These are phyloP conservation scores for Malassezia globosa DNA, from an alignment of 1,284 basidiomycete species.

Conservation along the genomic window DNA sequence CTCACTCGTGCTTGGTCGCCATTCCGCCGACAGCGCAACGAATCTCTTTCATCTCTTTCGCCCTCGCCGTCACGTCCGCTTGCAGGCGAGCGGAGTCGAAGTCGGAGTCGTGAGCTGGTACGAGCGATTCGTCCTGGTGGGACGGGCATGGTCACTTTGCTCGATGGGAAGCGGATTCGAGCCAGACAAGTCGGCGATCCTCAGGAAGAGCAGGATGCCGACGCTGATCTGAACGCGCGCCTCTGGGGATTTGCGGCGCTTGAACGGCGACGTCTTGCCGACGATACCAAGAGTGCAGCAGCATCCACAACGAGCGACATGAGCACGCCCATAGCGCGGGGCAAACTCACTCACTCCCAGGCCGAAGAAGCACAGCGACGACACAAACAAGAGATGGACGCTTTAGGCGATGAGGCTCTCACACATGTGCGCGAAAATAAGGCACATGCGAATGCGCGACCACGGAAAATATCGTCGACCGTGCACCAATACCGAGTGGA, in stretches of 20 bases:
- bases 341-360: constrained; percentile 20
- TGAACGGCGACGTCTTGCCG: constrained; percentile 21
- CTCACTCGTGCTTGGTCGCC: not conserved
- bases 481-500: constrained; percentile 6
- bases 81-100: constrained; percentile 22
- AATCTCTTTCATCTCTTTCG: not conserved
- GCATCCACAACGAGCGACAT: too few relatives aligned
- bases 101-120: constrained; percentile 32
- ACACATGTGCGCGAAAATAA: constrained; percentile 27
- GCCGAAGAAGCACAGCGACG: constrained; percentile 35
- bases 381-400: constrained; percentile 39
- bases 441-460: not conserved
- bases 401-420: constrained; percentile 38
- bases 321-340: constrained; percentile 15
- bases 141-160: constrained; percentile 44
- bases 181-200: constrained; percentile 37
- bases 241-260: constrained; percentile 44
- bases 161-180: constrained; percentile 39
- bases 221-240: constrained; percentile 24
- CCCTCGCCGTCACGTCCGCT: not conserved
- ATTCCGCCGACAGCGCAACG: not conserved
- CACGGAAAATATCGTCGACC: not conserved
- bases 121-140: constrained; percentile 38
- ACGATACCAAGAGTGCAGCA: constrained; percentile 16
- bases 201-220: constrained; percentile 13